phyloP scores from a whole-genome alignment of 352 stramenopile genomes.

The Pythium periplocum region DNA sequence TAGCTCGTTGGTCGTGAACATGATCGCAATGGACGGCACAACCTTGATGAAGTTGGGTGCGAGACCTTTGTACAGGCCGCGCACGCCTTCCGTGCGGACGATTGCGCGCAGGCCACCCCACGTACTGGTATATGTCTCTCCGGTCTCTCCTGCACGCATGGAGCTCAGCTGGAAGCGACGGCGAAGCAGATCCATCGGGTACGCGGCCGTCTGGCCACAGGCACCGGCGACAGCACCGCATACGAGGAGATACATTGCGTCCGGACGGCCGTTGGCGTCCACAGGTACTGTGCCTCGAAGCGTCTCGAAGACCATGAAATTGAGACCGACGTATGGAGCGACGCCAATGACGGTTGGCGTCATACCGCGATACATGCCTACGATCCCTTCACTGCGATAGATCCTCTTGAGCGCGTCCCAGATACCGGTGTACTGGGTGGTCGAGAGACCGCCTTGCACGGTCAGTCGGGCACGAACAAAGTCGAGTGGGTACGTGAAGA shows the following conservation, averaged over 20 bases:
- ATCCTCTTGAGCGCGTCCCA: slow-evolving; percentile 48
- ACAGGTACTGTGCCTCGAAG: slow-evolving; percentile 38
- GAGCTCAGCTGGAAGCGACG: slow-evolving; percentile 65
- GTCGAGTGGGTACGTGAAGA: slow-evolving; percentile 68
- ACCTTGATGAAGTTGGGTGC: slow-evolving; percentile 74
- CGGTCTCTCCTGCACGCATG: slow-evolving; percentile 20
- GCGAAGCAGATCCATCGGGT: slow-evolving; percentile 73
- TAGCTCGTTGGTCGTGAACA: slow-evolving; percentile 77
- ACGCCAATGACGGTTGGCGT: slow-evolving; percentile 62
- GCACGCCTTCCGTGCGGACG: slow-evolving; percentile 43
- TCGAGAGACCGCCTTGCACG: slow-evolving; percentile 53
- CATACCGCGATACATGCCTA: slow-evolving; percentile 56
- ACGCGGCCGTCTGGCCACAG: slow-evolving; percentile 63
- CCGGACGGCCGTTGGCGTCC: slow-evolving; percentile 38
- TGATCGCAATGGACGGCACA: slow-evolving; percentile 74
- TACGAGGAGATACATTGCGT: slow-evolving; percentile 47
- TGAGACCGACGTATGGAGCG: slow-evolving; percentile 67
- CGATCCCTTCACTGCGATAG: slow-evolving; percentile 44
- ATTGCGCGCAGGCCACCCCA: slow-evolving; percentile 42
- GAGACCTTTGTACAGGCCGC: slow-evolving; percentile 62
- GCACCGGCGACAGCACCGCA: slow-evolving; percentile 62
- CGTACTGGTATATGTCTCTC: slow-evolving; percentile 37
- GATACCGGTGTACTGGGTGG: slow-evolving; percentile 61
- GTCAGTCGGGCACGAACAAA: slow-evolving; percentile 69
- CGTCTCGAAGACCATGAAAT: slow-evolving; percentile 76